These are phyloP conservation scores for Podaxis carcinomalis DNA, from an alignment of 768 basidiomycete species.

Conservation along the genomic window DNA sequence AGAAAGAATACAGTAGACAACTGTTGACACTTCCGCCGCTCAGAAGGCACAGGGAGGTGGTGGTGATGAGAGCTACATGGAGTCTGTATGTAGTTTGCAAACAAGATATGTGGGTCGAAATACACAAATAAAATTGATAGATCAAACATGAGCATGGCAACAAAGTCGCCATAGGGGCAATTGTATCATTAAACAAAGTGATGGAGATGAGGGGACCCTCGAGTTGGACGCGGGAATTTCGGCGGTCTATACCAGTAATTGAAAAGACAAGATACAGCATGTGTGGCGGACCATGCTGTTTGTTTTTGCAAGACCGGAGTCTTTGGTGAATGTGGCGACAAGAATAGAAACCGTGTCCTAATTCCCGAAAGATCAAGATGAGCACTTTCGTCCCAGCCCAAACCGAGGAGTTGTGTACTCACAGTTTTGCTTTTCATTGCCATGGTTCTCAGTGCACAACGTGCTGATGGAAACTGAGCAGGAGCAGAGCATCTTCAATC, in stretches of 20 bases:
- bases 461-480: slow-evolving; percentile 72
- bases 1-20: not conserved
- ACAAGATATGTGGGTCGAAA: not conserved
- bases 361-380: not conserved
- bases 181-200: not conserved
- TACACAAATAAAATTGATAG: not conserved
- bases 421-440: not conserved
- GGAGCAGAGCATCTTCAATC: slow-evolving; percentile 69
- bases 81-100: slow-evolving; percentile 1
- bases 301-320: not conserved
- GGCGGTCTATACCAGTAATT: not conserved
- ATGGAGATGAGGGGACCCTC: not conserved
- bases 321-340: not conserved
- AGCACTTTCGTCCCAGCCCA: not conserved
- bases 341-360: not conserved
- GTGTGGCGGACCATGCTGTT: not conserved
- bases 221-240: not conserved
- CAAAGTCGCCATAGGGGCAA: not conserved
- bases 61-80: not conserved
- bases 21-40: not conserved
- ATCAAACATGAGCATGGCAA: not conserved
- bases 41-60: not conserved
- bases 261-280: not conserved
- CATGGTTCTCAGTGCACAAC: slow-evolving; percentile 2
- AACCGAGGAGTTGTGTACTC: not conserved